Percentiles rank a stretch among this genome's conserved stretches.
These are phyloP conservation scores for Vicia sativa DNA, from an alignment of 306 rosid genomes.

Conservation along the genomic window DNA sequence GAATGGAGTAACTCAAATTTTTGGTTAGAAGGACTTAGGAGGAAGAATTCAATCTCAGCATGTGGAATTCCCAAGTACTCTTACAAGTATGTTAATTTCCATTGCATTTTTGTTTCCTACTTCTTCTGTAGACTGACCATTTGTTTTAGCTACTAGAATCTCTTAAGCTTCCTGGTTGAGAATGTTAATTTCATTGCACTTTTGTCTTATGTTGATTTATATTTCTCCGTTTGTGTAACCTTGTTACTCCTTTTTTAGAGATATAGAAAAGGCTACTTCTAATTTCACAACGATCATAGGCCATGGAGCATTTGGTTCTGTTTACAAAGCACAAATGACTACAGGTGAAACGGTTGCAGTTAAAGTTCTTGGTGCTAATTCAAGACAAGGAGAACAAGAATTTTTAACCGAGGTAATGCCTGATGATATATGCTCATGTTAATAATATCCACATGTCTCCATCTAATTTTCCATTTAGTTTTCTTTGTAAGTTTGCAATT, in stretches of 20 bases:
- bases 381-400: conserved; percentile 92
- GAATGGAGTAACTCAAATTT: conserved; percentile 60
- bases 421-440: conserved; percentile 14
- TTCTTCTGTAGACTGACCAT: too few relatives aligned
- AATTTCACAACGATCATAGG: conserved; percentile 91
- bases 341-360: conserved; percentile 83
- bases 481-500: conserved; percentile 10
- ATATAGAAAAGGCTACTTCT: conserved; percentile 77
- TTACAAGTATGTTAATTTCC: conserved; percentile 65
- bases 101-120: neutral
- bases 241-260: conserved; percentile 52
- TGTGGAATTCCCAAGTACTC: conserved; percentile 93
- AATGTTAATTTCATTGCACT: conserved; percentile 9
- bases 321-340: conserved; percentile 84
- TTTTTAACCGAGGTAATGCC: conserved; percentile 84
- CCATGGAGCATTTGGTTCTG: conserved; percentile 96
- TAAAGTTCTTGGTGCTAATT: conserved; percentile 81
- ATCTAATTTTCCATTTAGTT: conserved; percentile 3
- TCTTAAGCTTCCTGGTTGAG: too few relatives aligned
- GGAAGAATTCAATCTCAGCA: conserved; percentile 67
- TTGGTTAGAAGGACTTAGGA: conserved; percentile 85
- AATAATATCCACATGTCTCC: neutral
- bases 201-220: conserved; percentile 3
- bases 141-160: too few relatives aligned
- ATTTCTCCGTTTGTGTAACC: conserved; percentile 17